These are phyloP conservation scores for Hemisphaericaspora subhashii DNA, from an alignment of 1,139 yeast species.

Conservation along the genomic window DNA sequence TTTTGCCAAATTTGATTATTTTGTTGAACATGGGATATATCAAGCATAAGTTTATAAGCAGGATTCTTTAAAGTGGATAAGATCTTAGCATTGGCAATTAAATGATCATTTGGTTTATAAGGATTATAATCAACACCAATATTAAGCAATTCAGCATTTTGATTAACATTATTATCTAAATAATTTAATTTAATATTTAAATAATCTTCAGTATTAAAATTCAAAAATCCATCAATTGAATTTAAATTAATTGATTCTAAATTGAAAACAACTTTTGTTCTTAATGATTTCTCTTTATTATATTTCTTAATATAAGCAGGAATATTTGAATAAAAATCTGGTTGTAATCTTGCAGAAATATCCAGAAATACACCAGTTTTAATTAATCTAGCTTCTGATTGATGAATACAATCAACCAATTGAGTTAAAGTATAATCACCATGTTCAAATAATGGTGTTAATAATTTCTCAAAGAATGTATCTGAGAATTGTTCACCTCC, in stretches of 20 bases:
- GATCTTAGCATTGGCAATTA: constrained; percentile 35
- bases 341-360: constrained; percentile 32
- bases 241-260: constrained; percentile 35
- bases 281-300: constrained; percentile 37
- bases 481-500: constrained; percentile 52
- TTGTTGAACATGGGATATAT: constrained; percentile 35
- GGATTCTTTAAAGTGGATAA: constrained; percentile 43
- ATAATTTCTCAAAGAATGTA: constrained; percentile 45
- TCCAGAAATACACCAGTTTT: constrained; percentile 47
- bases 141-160: constrained; percentile 43
- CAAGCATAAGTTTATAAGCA: constrained; percentile 37
- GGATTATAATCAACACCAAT: constrained; percentile 47
- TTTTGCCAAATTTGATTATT: constrained; percentile 45
- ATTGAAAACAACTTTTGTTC: constrained; percentile 41
- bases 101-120: constrained; percentile 46
- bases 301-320: constrained; percentile 28
- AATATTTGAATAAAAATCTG: constrained; percentile 31
- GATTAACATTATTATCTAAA: constrained; percentile 44
- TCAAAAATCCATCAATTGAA: constrained; percentile 36
- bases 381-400: constrained; percentile 28
- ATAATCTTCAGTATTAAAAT: constrained; percentile 41
- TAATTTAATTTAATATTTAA: constrained; percentile 41
- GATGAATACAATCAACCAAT: constrained; percentile 30
- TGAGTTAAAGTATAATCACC: constrained; percentile 49
- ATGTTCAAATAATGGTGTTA: constrained; percentile 42